phyloP scores from a whole-genome alignment of 2,329 filamentous ascomycete species.

The Fusarium succisae region DNA sequence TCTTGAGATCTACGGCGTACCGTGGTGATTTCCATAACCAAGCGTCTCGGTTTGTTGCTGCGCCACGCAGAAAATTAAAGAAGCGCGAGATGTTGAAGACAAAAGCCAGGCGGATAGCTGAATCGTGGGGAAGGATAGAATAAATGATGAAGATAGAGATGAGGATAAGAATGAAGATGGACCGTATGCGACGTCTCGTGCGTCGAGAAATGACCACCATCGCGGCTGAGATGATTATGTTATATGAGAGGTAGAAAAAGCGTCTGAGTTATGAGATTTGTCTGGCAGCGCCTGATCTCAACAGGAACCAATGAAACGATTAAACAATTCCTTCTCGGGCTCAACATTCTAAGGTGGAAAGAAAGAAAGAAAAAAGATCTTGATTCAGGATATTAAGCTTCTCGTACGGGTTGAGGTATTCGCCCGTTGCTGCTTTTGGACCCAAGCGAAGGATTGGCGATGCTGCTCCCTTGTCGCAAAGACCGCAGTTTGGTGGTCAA shows the following conservation, averaged over 20 bases:
- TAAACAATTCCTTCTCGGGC: background rate
- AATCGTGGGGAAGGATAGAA: conserved; percentile 47
- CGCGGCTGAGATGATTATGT: background rate
- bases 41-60: conserved; percentile 48
- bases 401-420: background rate
- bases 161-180: conserved; percentile 35
- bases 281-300: conserved; percentile 5
- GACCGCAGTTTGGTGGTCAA: background rate
- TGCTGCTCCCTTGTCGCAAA: conserved; percentile 6
- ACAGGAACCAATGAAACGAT: background rate
- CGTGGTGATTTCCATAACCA: conserved; percentile 52
- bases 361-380: background rate
- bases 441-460: background rate
- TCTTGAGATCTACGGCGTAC: conserved; percentile 55
- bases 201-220: conserved; percentile 41
- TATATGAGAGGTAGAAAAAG: conserved; percentile 1
- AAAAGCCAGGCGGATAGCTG: conserved; percentile 46
- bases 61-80: conserved; percentile 43
- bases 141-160: conserved; percentile 42
- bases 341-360: conserved; percentile 10
- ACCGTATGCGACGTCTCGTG: conserved; percentile 43
- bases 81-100: conserved; percentile 48
- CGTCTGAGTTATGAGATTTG: background rate
- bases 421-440: background rate
- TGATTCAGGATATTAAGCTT: background rate